Percentiles rank a stretch among this genome's conserved stretches.
These are phyloP conservation scores for Dichotomocladium elegans DNA, from an alignment of 371 early-diverging fungal genomes.

Conservation along the genomic window DNA sequence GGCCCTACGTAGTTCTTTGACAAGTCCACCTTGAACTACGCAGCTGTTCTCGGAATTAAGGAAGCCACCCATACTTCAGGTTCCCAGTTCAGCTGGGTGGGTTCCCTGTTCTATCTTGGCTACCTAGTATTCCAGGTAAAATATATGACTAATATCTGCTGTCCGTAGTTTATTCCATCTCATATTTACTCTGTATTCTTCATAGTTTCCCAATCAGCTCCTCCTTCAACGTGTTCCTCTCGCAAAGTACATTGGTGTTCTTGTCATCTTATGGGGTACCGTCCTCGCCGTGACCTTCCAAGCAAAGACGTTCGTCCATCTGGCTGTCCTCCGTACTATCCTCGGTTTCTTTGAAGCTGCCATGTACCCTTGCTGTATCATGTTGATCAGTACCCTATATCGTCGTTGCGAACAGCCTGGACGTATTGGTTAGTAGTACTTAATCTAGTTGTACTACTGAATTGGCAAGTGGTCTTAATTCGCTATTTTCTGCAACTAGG, in stretches of 20 bases:
- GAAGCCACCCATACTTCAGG: constrained; percentile 11
- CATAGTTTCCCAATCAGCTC: constrained; percentile 21
- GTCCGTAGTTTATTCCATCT: not conserved
- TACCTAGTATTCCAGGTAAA: constrained; percentile 20
- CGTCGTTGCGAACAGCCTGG: constrained; percentile 24
- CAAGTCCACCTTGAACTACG: constrained; percentile 27
- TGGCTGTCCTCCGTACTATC: constrained; percentile 26
- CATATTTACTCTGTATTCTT: too few relatives aligned
- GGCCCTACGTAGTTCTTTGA: constrained; percentile 26
- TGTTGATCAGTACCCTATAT: constrained; percentile 20
- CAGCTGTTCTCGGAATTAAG: constrained; percentile 17
- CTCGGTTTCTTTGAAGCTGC: constrained; percentile 28
- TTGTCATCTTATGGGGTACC: constrained; percentile 27
- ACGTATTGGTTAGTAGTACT: constrained; percentile 13
- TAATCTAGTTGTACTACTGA: not conserved
- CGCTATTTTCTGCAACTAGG: not conserved
- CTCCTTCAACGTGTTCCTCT: constrained; percentile 25
- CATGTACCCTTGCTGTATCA: constrained; percentile 23
- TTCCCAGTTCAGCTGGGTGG: constrained; percentile 18
- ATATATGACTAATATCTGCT: too few relatives aligned
- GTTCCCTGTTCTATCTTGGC: constrained; percentile 21
- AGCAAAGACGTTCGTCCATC: constrained; percentile 21
- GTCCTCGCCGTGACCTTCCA: constrained; percentile 18
- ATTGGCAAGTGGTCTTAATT: not conserved
- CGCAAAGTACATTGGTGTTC: constrained; percentile 13